These are phyloP conservation scores for Fusarium proliferatum DNA, from an alignment of 2,329 filamentous ascomycete genomes.

Conservation along the genomic window DNA sequence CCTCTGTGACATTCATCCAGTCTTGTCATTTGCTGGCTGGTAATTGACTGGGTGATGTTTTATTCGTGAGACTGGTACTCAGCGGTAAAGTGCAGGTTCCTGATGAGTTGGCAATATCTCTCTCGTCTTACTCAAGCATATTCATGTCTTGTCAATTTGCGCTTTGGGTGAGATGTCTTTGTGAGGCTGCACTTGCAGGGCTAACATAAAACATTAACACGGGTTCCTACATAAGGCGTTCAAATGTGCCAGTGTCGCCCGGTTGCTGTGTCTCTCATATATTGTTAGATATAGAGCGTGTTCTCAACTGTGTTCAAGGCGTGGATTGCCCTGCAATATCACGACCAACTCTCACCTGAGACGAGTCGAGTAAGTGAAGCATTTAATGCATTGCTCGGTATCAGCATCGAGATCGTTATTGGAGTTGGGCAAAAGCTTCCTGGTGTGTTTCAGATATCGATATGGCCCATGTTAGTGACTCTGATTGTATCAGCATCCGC, in stretches of 20 bases:
- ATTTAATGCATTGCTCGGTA: background rate
- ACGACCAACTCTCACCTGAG: background rate
- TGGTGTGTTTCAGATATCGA: background rate
- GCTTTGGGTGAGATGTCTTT: background rate
- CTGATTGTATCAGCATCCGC: background rate
- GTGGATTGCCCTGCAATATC: background rate
- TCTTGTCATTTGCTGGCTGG: constrained; percentile 13
- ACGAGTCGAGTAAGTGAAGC: background rate
- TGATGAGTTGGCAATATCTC: constrained; percentile 9
- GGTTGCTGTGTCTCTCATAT: background rate
- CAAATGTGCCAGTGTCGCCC: background rate
- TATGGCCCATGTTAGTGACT: background rate
- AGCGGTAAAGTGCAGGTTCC: constrained; percentile 19
- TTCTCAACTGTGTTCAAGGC: background rate
- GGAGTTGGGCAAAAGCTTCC: background rate
- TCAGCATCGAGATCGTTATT: background rate
- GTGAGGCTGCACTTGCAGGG: background rate
- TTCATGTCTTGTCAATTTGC: background rate
- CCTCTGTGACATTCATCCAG: constrained; percentile 1
- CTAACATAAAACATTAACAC: constrained; percentile 1
- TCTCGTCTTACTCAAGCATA: background rate
- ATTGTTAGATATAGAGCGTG: background rate
- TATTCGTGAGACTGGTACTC: background rate
- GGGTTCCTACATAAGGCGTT: constrained; percentile 12
- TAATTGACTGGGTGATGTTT: background rate